Percentiles rank a stretch among this genome's conserved stretches.
phyloP scores from a whole-genome alignment of 805 yeast genomes.

The Teunomyces gatunensis region DNA sequence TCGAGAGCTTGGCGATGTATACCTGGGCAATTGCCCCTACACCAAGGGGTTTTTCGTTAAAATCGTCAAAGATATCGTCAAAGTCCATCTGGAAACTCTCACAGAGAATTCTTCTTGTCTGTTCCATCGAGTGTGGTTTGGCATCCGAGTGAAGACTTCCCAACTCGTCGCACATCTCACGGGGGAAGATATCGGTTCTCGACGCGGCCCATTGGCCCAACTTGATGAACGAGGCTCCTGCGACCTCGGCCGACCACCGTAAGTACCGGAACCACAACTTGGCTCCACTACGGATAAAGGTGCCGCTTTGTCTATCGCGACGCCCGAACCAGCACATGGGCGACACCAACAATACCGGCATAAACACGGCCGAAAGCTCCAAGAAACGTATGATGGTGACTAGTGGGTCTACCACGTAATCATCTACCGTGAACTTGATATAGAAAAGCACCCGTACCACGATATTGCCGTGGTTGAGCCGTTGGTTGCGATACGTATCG shows the following conservation, averaged over 20 bases:
- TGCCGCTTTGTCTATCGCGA: slow-evolving; percentile 26
- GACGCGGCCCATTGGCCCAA: slow-evolving; percentile 99
- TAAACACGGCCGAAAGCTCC: slow-evolving; percentile 61
- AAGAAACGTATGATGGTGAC: slow-evolving; percentile 66
- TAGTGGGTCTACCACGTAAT: slow-evolving; percentile 66
- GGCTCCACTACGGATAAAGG: slow-evolving; percentile 55
- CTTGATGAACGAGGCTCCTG: slow-evolving; percentile 90
- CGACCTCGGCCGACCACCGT: slow-evolving; percentile 67
- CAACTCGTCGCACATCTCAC: slow-evolving; percentile 72
- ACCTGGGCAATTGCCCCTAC: slow-evolving; percentile 99
- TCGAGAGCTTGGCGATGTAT: slow-evolving; percentile 65
- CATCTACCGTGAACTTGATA: slow-evolving; percentile 45
- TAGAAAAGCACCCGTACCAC: slow-evolving; percentile 32
- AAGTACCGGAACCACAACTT: slow-evolving; percentile 67
- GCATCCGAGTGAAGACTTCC: slow-evolving; percentile 81
- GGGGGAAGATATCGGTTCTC: slow-evolving; percentile 87
- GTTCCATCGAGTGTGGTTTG: slow-evolving; percentile 61
- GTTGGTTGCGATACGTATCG: slow-evolving; percentile 28
- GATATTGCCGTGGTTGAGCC: slow-evolving; percentile 17
- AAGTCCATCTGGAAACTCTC: slow-evolving; percentile 56
- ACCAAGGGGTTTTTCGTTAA: slow-evolving; percentile 75
- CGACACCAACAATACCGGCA: slow-evolving; percentile 64
- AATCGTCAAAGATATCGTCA: slow-evolving; percentile 78
- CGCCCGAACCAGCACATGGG: slow-evolving; percentile 66
- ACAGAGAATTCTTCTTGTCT: slow-evolving; percentile 58